Conservation (phyloP, 192 early-diverging fungal species). For the Podila horticola region DNA sequence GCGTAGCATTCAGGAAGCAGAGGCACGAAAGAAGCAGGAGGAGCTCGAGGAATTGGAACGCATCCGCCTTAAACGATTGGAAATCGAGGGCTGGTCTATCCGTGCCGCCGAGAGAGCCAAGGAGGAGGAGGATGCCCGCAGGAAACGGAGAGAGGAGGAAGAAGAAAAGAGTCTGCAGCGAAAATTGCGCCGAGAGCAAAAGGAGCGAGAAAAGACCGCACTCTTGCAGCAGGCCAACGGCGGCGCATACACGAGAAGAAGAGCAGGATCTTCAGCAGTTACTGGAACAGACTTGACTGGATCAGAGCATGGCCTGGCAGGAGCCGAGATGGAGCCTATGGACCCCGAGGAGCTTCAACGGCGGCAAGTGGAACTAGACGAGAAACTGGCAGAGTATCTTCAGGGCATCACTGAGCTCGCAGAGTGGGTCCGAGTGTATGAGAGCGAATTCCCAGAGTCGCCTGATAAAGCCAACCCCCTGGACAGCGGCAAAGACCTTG, state of each 20-base stretch:
- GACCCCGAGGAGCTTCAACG: constrained; percentile 39
- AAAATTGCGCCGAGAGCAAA: constrained; percentile 29
- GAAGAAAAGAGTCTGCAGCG: constrained; percentile 33
- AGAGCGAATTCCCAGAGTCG: constrained; percentile 27
- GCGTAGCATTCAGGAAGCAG: constrained; percentile 24
- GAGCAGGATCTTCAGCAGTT: neutral
- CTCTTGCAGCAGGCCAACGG: constrained; percentile 15
- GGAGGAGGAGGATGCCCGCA: constrained; percentile 44
- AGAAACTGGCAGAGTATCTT: constrained; percentile 15
- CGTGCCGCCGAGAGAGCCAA: constrained; percentile 34
- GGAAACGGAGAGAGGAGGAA: constrained; percentile 46
- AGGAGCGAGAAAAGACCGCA: constrained; percentile 36
- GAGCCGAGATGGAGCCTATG: constrained; percentile 5
- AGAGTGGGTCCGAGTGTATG: constrained; percentile 19
- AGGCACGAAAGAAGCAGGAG: constrained; percentile 28
- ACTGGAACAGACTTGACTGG: neutral
- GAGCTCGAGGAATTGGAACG: constrained; percentile 44
- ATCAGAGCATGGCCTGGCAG: neutral
- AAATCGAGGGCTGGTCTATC: constrained; percentile 52
- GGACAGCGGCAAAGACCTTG: constrained; percentile 24
- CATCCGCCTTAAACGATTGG: constrained; percentile 41
- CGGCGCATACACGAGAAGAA: neutral
- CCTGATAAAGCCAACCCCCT: constrained; percentile 21
- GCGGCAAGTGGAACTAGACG: constrained; percentile 30
- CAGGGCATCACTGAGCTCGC: neutral